Percentiles rank a stretch among this genome's conserved stretches.
Conservation (phyloP, 768 basidiomycete genomes). For the Russula sp. region DNA sequence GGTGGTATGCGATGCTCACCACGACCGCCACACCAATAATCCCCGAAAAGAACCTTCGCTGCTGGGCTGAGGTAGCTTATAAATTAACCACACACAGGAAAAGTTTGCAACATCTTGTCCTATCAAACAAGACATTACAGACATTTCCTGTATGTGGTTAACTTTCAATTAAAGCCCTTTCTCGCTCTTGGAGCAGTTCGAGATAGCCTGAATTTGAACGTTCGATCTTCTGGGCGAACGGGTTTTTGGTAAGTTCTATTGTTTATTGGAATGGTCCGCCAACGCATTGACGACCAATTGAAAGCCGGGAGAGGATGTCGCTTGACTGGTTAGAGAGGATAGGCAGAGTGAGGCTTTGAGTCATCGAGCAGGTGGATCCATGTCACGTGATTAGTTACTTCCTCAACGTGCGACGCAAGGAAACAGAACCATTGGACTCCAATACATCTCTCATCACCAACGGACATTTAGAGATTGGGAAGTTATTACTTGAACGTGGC, state of each 20-base stretch:
- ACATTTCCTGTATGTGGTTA: too few species aligned
- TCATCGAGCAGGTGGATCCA: too few species aligned
- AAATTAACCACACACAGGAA: too few species aligned
- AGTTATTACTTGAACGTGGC: background rate
- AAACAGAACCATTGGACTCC: too few species aligned
- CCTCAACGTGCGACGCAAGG: too few species aligned
- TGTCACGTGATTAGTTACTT: too few species aligned
- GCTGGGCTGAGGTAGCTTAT: background rate
- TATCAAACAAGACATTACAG: too few species aligned
- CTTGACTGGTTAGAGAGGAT: background rate
- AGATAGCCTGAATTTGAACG: background rate
- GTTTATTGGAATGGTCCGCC: background rate
- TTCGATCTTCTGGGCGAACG: background rate
- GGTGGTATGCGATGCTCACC: background rate
- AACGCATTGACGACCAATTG: background rate
- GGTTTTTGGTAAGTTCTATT: background rate
- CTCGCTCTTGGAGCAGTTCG: background rate
- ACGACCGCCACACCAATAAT: background rate
- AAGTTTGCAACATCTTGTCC: too few species aligned
- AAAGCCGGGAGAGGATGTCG: background rate
- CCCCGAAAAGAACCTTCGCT: background rate
- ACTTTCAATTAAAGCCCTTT: background rate
- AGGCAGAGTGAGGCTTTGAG: too few species aligned
- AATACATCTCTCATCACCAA: too few species aligned
- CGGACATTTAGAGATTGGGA: too few species aligned